Base-by-base conservation (phyloP, 179 eudicot species). In the Spinacia oleracea region DNA sequence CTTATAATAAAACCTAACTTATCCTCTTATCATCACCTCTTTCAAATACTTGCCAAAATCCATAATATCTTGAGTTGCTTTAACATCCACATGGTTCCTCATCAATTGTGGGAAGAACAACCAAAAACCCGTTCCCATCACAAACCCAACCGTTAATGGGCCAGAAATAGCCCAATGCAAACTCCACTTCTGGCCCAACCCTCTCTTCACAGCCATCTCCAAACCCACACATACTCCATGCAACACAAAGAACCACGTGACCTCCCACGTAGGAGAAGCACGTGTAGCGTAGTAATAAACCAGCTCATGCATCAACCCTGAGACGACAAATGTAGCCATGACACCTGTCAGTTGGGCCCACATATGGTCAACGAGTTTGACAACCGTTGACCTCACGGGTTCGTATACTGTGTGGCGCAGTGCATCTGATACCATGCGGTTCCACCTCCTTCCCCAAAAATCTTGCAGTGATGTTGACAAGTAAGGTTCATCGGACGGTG, bases 371-470 rank as follows among this genome's bases (percentile, higher is more conserved):
- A 84, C 2, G 0, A 78, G 0, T 1, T 71, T 73, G 0, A 34
- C 6, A 1, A 70, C 73, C 53, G 38, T 53, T 14, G 67, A 67
- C 72, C 70, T 75, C 0, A 83, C 78, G 34, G 97, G 96, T 1
- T 75, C 71, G 84, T 93, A 88, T 34, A 90, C 67, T 0, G 94
- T 88, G 60, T 75, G 82, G 1, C 92, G 89, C 69, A 93, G 86
- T 14, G 69, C 18, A 58, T 76, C 82, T 1, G 92, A 85, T 46
- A 91, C 90, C 82, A 87, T 86, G 73, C 88, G 89, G 83, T 91
- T 91, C 97, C 96, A 93, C 50, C 97, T 81, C 29, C 77, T 77
- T 0, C 92, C 93, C 96, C 97, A 93, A 76, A 93, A 93, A 31
- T 93, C 89, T 75, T 88, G 92, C 3, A 91, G 82, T 16, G 97